Conservation (phyloP, 2,329 filamentous ascomycete genomes). For the Aspergillus pseudoglaucus region DNA sequence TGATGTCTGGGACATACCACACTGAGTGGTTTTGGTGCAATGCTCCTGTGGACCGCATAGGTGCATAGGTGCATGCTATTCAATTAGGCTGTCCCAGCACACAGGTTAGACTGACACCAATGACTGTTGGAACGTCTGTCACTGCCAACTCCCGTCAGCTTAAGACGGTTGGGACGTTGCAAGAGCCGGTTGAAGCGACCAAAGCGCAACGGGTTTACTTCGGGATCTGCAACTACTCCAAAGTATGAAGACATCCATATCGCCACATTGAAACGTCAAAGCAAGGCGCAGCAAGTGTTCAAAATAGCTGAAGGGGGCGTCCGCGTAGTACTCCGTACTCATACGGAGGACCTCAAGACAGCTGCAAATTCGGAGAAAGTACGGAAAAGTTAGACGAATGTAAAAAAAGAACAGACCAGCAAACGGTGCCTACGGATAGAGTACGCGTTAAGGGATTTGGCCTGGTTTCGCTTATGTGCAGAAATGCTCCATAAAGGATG, state of each 20-base stretch:
- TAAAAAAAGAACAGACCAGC: background rate
- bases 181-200: too few relatives aligned
- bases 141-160: too few relatives aligned
- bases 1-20: too few relatives aligned
- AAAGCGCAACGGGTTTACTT: too few relatives aligned
- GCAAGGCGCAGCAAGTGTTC: background rate
- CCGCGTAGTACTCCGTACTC: background rate
- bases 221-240: too few relatives aligned
- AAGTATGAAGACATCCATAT: too few relatives aligned
- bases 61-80: background rate
- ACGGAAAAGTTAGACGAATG: background rate
- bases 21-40: background rate
- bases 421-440: background rate
- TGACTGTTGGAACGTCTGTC: too few relatives aligned
- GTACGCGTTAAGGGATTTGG: background rate
- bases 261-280: background rate
- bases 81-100: background rate
- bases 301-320: background rate
- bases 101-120: too few relatives aligned
- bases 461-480: background rate
- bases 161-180: too few relatives aligned
- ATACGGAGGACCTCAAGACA: background rate
- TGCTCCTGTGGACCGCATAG: background rate
- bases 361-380: background rate
- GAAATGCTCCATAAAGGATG: background rate